Evolutionary conservation across 495 filamentous ascomycete genomes (phyloP).

Genomic region (Friedmanniomyces simplex): DNA sequence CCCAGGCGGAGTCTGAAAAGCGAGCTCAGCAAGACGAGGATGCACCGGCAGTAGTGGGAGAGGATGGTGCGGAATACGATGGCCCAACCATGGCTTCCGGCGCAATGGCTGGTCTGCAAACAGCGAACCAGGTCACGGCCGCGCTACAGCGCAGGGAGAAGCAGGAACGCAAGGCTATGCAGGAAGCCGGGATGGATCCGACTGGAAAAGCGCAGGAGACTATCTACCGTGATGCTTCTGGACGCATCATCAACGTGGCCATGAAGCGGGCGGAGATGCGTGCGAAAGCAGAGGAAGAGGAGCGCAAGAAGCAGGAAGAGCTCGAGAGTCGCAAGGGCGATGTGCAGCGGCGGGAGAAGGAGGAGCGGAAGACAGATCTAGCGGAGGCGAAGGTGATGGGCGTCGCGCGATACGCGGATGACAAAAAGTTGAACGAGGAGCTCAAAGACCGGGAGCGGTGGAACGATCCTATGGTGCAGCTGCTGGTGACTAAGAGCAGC

Average conservation of each 20-base stretch:
- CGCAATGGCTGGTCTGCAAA: constrained; percentile 76
- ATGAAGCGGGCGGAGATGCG: constrained; percentile 83
- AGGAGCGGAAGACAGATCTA: constrained; percentile 49
- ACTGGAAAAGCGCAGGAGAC: constrained; percentile 53
- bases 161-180: constrained; percentile 39
- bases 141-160: constrained; percentile 49
- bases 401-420: constrained; percentile 68
- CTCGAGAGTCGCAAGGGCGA: constrained; percentile 66
- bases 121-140: constrained; percentile 63
- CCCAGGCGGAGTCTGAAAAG: constrained; percentile 52
- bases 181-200: constrained; percentile 35
- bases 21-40: constrained; percentile 34
- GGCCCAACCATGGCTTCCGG: constrained; percentile 67
- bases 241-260: constrained; percentile 78
- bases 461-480: constrained; percentile 87
- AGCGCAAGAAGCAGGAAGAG: constrained; percentile 50
- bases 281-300: constrained; percentile 56
- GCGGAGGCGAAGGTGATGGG: constrained; percentile 71
- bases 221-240: constrained; percentile 87
- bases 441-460: constrained; percentile 64
- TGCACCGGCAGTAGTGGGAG: constrained; percentile 33
- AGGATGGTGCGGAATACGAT: constrained; percentile 22
- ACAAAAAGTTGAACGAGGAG: constrained; percentile 74
- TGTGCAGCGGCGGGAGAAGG: constrained; percentile 57
- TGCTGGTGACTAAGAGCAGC: constrained; percentile 45